phyloP scores from a whole-genome alignment of 2,329 filamentous ascomycete species.

The Cercospora zeina region DNA sequence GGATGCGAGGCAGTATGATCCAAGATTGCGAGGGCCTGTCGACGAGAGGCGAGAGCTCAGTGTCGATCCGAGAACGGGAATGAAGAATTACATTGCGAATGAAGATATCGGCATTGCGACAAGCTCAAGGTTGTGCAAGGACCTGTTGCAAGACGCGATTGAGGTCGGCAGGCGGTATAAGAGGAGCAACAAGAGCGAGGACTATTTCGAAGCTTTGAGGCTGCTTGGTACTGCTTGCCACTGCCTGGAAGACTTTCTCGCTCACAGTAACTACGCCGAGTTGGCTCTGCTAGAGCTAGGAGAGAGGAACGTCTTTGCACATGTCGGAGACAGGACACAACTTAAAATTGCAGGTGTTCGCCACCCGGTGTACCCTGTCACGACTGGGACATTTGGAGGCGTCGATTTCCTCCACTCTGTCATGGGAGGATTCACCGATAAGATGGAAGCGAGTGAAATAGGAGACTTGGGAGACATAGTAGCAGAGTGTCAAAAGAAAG shows the following conservation, averaged over 20 bases:
- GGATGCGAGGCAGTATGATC: slow-evolving; percentile 81
- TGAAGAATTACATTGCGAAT: slow-evolving; percentile 91
- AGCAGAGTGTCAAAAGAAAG: slow-evolving; percentile 58
- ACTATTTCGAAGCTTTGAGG: slow-evolving; percentile 82
- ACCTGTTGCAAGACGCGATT: slow-evolving; percentile 71
- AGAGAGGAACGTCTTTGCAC: slow-evolving; percentile 78
- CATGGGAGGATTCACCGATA: slow-evolving; percentile 76
- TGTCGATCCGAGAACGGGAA: slow-evolving; percentile 63
- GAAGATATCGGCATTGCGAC: slow-evolving; percentile 77
- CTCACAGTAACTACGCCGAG: slow-evolving; percentile 91
- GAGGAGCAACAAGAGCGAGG: slow-evolving; percentile 64
- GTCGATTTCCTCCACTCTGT: slow-evolving; percentile 80
- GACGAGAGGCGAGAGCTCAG: slow-evolving; percentile 75
- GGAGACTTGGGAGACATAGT: slow-evolving; percentile 85
- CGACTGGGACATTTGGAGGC: slow-evolving; percentile 91
- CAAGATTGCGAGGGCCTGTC: slow-evolving; percentile 70
- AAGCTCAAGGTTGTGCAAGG: slow-evolving; percentile 73
- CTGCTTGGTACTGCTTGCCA: slow-evolving; percentile 88
- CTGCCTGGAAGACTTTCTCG: slow-evolving; percentile 88
- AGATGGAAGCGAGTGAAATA: slow-evolving; percentile 86
- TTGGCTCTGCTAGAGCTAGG: slow-evolving; percentile 84
- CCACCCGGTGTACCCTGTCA: slow-evolving; percentile 70
- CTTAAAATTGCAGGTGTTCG: slow-evolving; percentile 68
- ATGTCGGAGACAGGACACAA: slow-evolving; percentile 72
- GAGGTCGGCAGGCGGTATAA: slow-evolving; percentile 74